A percentile compares a stretch with the other conserved stretches of the same genome.
These are phyloP conservation scores for Ganoderma lucidum DNA, from an alignment of 1,284 basidiomycete genomes.

Conservation along the genomic window DNA sequence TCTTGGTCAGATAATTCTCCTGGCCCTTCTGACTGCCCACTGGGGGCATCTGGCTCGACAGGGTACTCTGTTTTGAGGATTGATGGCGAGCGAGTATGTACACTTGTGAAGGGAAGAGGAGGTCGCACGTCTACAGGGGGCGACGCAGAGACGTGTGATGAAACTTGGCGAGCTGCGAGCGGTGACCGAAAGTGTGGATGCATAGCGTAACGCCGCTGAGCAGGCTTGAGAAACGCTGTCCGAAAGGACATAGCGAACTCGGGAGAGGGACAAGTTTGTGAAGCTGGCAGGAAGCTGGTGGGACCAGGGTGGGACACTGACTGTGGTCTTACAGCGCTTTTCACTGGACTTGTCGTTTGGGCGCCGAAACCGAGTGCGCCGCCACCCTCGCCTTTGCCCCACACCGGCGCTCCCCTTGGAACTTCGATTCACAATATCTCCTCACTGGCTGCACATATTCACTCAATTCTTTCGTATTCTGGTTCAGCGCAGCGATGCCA, in stretches of 20 bases:
- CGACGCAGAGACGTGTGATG: neutral
- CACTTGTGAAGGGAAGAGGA: neutral
- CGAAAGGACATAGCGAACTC: neutral
- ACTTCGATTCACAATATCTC: no score
- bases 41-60: neutral
- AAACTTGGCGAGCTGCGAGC: neutral
- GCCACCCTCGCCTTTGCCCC: no score
- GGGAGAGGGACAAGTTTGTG: neutral
- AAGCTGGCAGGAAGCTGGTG: neutral
- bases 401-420: no score
- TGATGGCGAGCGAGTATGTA: neutral
- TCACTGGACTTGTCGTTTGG: no score
- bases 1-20: constrained; percentile 53
- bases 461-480: no score
- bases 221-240: neutral
- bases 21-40: constrained; percentile 8
- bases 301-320: neutral
- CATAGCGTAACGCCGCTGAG: neutral
- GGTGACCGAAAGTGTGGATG: no score
- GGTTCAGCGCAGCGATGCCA: no score
- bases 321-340: no score
- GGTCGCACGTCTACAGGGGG: neutral
- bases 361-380: no score
- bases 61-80: neutral
- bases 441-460: no score